These are phyloP conservation scores for Vitis rotundifolia DNA, from an alignment of 164 flowering plant species.

Conservation along the genomic window DNA sequence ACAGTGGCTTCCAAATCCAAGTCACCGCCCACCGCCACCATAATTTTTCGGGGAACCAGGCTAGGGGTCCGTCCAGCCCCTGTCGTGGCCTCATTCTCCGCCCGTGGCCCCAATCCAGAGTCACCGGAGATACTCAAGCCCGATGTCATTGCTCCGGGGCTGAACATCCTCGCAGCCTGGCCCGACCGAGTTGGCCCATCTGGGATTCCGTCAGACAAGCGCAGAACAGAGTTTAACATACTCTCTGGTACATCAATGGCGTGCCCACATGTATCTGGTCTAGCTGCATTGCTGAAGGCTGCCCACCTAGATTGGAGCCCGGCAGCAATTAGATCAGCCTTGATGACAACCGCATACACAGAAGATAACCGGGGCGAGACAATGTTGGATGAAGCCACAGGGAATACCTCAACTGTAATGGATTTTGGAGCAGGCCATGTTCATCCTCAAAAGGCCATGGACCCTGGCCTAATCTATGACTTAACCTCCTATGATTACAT, in stretches of 20 bases:
- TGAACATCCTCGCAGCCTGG: constrained; percentile 97
- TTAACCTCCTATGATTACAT: constrained; percentile 55
- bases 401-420: constrained; percentile 65
- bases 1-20: constrained; percentile 19
- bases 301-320: constrained; percentile 95
- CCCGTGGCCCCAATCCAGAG: constrained; percentile 89
- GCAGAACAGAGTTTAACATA: constrained; percentile 78
- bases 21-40: constrained; percentile 58
- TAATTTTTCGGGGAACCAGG: constrained; percentile 71
- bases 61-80: constrained; percentile 85
- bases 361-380: constrained; percentile 55
- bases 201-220: constrained; percentile 58
- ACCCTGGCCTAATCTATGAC: constrained; percentile 88
- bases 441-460: constrained; percentile 80
- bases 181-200: constrained; percentile 80
- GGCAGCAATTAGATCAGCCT: constrained; percentile 79
- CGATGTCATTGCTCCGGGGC: constrained; percentile 90
- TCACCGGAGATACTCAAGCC: constrained; percentile 88
- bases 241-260: constrained; percentile 97
- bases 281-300: constrained; percentile 89
- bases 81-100: constrained; percentile 83
- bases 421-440: constrained; percentile 94
- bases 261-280: constrained; percentile 93
- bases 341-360: constrained; percentile 88
- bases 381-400: constrained; percentile 80